Percentiles rank a stretch among this genome's conserved stretches.
Conservation (phyloP, 2,329 filamentous ascomycete genomes). For the Alternaria triticina region DNA sequence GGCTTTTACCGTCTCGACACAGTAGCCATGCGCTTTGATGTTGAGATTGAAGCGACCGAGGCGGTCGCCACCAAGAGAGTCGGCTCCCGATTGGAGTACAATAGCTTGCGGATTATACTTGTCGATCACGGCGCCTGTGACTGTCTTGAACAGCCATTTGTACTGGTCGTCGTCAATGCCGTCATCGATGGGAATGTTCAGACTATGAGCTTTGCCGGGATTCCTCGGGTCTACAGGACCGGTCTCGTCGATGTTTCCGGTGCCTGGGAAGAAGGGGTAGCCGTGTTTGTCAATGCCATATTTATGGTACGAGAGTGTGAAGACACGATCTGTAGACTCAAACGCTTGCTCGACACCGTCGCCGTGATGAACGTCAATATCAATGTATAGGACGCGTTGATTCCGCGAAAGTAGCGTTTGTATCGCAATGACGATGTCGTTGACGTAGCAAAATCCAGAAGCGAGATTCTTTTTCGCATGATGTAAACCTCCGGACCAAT, state of each 20-base stretch:
- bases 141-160: constrained; percentile 78
- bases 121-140: constrained; percentile 79
- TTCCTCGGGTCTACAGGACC: constrained; percentile 84
- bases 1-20: constrained; percentile 86
- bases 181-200: constrained; percentile 90
- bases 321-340: constrained; percentile 85
- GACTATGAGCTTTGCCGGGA: constrained; percentile 83
- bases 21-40: constrained; percentile 90
- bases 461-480: constrained; percentile 95
- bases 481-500: constrained; percentile 96
- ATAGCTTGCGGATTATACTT: constrained; percentile 90
- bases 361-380: constrained; percentile 91
- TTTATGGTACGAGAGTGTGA: constrained; percentile 96
- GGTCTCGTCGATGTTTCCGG: constrained; percentile 84
- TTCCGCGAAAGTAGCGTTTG: constrained; percentile 83
- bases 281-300: constrained; percentile 72
- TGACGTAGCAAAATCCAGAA: constrained; percentile 97
- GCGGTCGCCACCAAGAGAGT: constrained; percentile 90
- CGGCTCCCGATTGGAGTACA: constrained; percentile 93
- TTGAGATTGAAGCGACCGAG: constrained; percentile 96
- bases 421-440: constrained; percentile 95
- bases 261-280: constrained; percentile 82
- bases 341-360: constrained; percentile 93
- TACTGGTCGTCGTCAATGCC: constrained; percentile 93
- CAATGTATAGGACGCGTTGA: constrained; percentile 89